These are phyloP conservation scores for Wickerhamomyces kurtzmanii DNA, from an alignment of 805 yeast genomes.

Conservation along the genomic window DNA sequence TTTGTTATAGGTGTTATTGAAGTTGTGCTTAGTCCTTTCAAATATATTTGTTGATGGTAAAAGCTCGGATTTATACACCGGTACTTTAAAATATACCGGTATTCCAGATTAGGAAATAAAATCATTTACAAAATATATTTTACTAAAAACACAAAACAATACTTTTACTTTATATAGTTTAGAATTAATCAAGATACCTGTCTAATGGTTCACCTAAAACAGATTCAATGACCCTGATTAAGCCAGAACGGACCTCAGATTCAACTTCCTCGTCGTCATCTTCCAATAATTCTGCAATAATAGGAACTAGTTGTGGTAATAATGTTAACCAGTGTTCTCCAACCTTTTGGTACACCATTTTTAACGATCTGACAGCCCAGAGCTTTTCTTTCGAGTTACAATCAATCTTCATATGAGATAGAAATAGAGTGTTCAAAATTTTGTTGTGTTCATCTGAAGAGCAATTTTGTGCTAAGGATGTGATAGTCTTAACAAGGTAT, in stretches of 20 bases:
- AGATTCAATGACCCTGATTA: constrained; percentile 84
- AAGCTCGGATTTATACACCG: no score
- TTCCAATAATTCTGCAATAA: constrained; percentile 89
- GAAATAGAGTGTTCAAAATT: constrained; percentile 51
- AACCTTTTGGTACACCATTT: constrained; percentile 75
- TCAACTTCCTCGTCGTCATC: constrained; percentile 95
- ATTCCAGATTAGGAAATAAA: no score
- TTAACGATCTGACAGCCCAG: constrained; percentile 76
- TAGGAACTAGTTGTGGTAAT: constrained; percentile 91
- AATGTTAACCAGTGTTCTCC: constrained; percentile 92
- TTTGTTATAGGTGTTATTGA: no score
- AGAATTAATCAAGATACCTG: constrained; percentile 46
- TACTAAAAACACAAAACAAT: neutral
- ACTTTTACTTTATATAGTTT: neutral
- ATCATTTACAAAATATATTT: neutral
- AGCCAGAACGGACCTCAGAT: constrained; percentile 78
- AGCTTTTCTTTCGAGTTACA: constrained; percentile 49
- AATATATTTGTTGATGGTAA: no score
- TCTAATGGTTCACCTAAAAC: constrained; percentile 94
- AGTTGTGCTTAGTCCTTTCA: no score
- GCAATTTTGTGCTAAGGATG: constrained; percentile 64
- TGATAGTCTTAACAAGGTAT: constrained; percentile 69
- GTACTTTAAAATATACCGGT: no score
- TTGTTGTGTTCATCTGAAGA: constrained; percentile 71
- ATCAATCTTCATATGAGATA: constrained; percentile 59